Evolutionary conservation across 768 basidiomycete genomes (phyloP).

Genomic region (Hypholoma fasciculare): DNA sequence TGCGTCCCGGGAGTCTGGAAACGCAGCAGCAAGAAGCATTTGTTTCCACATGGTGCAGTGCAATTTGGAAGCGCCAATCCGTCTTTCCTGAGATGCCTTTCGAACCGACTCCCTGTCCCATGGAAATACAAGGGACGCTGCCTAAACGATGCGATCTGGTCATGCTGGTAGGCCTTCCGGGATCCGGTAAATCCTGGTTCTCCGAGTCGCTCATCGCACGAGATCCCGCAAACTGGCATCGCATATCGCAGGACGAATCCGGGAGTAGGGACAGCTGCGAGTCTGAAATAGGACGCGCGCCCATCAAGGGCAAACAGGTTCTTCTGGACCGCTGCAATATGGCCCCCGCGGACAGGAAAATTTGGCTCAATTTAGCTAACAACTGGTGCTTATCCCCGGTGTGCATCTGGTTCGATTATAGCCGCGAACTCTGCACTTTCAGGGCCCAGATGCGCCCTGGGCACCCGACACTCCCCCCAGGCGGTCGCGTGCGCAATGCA

Average conservation of each 20-base stretch:
- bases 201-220: slow-evolving; percentile 46
- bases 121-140: slow-evolving; percentile 44
- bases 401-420: slow-evolving; percentile 59
- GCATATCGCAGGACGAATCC: slow-evolving; percentile 58
- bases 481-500: slow-evolving; percentile 53
- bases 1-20: slow-evolving; percentile 60
- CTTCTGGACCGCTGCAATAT: slow-evolving; percentile 62
- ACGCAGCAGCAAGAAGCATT: slow-evolving; percentile 57
- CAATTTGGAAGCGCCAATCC: slow-evolving; percentile 58
- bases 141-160: slow-evolving; percentile 38
- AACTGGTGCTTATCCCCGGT: slow-evolving; percentile 47
- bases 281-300: slow-evolving; percentile 42
- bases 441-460: slow-evolving; percentile 55
- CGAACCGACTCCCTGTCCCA: slow-evolving; percentile 48
- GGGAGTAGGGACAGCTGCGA: slow-evolving; percentile 53
- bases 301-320: slow-evolving; percentile 31
- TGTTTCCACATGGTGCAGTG: slow-evolving; percentile 56
- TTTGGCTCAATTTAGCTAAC: slow-evolving; percentile 50
- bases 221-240: slow-evolving; percentile 40
- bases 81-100: slow-evolving; percentile 49
- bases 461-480: slow-evolving; percentile 63
- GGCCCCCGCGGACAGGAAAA: slow-evolving; percentile 42
- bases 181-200: slow-evolving; percentile 62
- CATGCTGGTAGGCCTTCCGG: slow-evolving; percentile 61
- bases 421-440: slow-evolving; percentile 45